Percentiles rank a stretch among this genome's conserved stretches.
phyloP scores from a whole-genome alignment of 164 flowering plant species.

The Vitis labrusca region DNA sequence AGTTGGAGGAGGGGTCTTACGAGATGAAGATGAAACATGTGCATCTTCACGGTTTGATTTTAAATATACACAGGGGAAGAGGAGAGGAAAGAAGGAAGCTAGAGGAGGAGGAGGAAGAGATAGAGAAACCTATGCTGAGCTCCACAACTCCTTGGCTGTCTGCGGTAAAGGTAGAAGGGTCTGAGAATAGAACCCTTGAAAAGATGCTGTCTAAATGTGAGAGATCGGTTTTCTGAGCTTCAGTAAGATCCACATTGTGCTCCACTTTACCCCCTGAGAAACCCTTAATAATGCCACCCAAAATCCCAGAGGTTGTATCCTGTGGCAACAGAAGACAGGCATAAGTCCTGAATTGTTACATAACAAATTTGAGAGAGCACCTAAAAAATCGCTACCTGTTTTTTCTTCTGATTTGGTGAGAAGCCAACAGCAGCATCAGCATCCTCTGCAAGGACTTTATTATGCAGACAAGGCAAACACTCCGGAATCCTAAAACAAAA shows the following conservation, averaged over 20 bases:
- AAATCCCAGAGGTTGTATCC: slow-evolving; percentile 44
- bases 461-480: slow-evolving; percentile 40
- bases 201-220: slow-evolving; percentile 57
- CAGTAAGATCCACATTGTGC: slow-evolving; percentile 19
- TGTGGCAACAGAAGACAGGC: slow-evolving; percentile 21
- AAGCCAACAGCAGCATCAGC: slow-evolving; percentile 22
- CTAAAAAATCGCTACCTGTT: slow-evolving; percentile 14
- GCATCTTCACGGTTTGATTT: too few species aligned
- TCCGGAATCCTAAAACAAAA: slow-evolving; percentile 33
- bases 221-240: slow-evolving; percentile 18
- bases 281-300: slow-evolving; percentile 69
- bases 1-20: too few species aligned
- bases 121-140: slow-evolving; percentile 47
- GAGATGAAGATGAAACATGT: too few species aligned
- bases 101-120: background rate
- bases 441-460: slow-evolving; percentile 42
- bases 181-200: slow-evolving; percentile 51
- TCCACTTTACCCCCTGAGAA: slow-evolving; percentile 46
- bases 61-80: background rate
- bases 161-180: slow-evolving; percentile 18
- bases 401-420: slow-evolving; percentile 22
- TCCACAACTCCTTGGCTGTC: slow-evolving; percentile 36
- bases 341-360: background rate
- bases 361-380: background rate
- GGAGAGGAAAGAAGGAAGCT: background rate